phyloP scores from a whole-genome alignment of 257 asterid genomes.

The Gentiana dahurica region DNA sequence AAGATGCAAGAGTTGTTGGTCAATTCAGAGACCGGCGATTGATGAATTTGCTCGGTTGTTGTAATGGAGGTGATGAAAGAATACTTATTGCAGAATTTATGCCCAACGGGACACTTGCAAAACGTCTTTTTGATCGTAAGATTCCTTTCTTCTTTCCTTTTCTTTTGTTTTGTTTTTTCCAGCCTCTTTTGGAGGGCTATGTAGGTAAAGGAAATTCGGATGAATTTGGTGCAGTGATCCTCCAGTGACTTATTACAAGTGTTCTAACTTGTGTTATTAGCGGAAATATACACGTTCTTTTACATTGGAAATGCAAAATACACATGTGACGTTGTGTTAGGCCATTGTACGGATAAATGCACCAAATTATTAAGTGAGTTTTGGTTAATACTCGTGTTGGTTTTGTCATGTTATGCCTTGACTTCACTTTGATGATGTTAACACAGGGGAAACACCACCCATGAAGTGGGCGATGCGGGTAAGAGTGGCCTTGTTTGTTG shows the following conservation, averaged over 20 bases:
- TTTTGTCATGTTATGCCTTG: too few relatives aligned
- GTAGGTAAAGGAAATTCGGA: too few relatives aligned
- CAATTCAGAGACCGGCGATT: constrained; percentile 60
- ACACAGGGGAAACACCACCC: constrained; percentile 86
- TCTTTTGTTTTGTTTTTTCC: background rate
- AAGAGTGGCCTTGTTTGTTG: constrained; percentile 75
- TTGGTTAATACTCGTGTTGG: too few relatives aligned
- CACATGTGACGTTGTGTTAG: too few relatives aligned
- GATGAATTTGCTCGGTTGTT: constrained; percentile 80
- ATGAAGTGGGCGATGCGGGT: constrained; percentile 96
- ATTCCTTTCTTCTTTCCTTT: background rate
- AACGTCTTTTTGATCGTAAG: constrained; percentile 88
- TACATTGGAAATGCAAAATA: too few relatives aligned
- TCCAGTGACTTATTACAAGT: too few relatives aligned
- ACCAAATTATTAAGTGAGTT: too few relatives aligned
- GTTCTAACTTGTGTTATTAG: too few relatives aligned
- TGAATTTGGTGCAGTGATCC: too few relatives aligned
- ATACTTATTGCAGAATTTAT: constrained; percentile 82
- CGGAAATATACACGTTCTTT: too few relatives aligned
- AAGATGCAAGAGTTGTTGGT: constrained; percentile 86
- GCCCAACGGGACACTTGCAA: constrained; percentile 93
- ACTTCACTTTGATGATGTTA: constrained; percentile 2
- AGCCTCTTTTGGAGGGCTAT: too few relatives aligned
- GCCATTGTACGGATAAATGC: too few relatives aligned
- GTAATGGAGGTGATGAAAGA: constrained; percentile 92